phyloP scores from a whole-genome alignment of 257 asterid species.

The Fraxinus pennsylvanica region DNA sequence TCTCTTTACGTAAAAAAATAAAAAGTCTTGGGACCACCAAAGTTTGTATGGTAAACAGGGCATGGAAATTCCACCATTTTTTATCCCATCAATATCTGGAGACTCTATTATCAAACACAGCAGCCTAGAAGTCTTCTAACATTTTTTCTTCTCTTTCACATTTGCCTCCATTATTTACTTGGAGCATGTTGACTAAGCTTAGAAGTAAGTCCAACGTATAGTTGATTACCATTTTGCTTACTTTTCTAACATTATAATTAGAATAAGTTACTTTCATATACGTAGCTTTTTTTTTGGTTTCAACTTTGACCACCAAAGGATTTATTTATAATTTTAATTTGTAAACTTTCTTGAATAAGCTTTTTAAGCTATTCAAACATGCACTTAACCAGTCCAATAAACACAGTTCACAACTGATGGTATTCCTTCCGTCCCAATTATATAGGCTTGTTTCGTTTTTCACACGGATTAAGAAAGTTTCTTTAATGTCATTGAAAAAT shows the following conservation, averaged over 20 bases:
- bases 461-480: too few relatives aligned
- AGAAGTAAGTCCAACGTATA: background rate
- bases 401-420: too few relatives aligned
- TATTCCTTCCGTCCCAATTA: too few relatives aligned
- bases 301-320: background rate
- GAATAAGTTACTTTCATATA: background rate
- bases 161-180: slow-evolving; percentile 13
- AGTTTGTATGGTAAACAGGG: slow-evolving; percentile 31
- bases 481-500: too few relatives aligned
- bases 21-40: slow-evolving; percentile 50
- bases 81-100: slow-evolving; percentile 37
- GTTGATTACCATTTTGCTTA: background rate
- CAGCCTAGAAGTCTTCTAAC: slow-evolving; percentile 30
- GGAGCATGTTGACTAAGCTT: background rate
- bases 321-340: too few relatives aligned
- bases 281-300: too few relatives aligned
- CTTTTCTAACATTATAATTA: too few relatives aligned
- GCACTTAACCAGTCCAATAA: too few relatives aligned
- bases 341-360: background rate
- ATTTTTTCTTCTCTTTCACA: slow-evolving; percentile 46
- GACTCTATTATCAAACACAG: slow-evolving; percentile 36
- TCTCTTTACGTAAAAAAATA: slow-evolving; percentile 43
- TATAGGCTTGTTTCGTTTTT: too few relatives aligned
- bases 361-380: background rate
- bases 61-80: slow-evolving; percentile 28